Evolutionary conservation across 257 asterid species (phyloP), one percentile per base, ranked within the genome.

Genomic region (Rehmannia glutinosa): DNA sequence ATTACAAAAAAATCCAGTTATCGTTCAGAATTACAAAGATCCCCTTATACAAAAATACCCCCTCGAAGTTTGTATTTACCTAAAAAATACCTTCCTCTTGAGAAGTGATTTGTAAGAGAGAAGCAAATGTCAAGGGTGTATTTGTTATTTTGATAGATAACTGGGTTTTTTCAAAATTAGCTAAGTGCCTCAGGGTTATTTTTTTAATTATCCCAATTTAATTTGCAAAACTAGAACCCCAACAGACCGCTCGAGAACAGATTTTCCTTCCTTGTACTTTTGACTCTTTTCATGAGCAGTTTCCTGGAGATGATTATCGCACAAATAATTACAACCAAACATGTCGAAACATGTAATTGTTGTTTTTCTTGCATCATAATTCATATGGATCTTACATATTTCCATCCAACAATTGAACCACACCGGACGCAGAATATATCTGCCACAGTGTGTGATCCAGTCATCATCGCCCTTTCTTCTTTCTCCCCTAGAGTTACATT

Each of bases 181-280:
- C 62, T 51, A 51, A 0, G 1, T 2, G 2, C 58, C 11, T 21
- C 33, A 19, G 8, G 33, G 58, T 32, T 16, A 12, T 1, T 4
- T 24, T 51, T 23, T 32, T 51, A 51, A 23, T 10, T 11, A 51
- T 8, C 8, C 33, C 0, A 2, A 19, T 49, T 10, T 5, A 16
- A 36, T 43, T 8, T 60, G 63, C 28, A 57, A 58, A 24, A n/a
- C 45, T 10, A 43, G 58, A 66, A 32, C 19, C 42, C 10, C 19
- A 11, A 81, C 95, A 59, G 30, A 89, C 96, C 92, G 86, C 74
- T 89, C 96, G 1, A 89, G 96, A 59, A 89, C 96, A 11, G 94
- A 86, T 84, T 86, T 89, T 9, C 96, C 95, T 78, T 89, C 96
- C 85, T 89, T 89, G 87, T 86, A 86, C 84, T 86, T 89, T 66